A percentile compares a stretch with the other conserved stretches of the same genome.
Evolutionary conservation across 208 protist species (phyloP).

Genomic region (Balamuthia mandrillaris): DNA sequence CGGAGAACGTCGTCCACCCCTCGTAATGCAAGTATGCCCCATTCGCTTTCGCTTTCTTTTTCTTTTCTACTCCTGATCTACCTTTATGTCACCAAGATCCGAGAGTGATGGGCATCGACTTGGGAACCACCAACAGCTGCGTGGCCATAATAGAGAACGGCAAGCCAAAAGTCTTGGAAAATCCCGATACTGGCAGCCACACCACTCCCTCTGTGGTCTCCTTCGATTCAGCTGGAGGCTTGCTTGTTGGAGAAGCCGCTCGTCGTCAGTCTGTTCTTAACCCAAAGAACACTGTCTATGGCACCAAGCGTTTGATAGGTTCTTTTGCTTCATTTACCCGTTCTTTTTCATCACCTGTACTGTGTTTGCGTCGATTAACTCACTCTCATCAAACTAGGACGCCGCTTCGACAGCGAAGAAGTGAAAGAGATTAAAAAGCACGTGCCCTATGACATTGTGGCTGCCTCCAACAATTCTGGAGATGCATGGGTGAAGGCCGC

Average conservation of each 20-base stretch:
- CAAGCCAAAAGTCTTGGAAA: constrained; percentile 73
- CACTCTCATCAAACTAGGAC: not conserved
- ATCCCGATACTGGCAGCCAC: constrained; percentile 72
- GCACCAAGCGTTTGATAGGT: constrained; percentile 88
- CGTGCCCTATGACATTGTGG: constrained; percentile 94
- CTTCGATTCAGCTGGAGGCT: constrained; percentile 77
- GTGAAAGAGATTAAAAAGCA: constrained; percentile 71
- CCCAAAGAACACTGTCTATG: constrained; percentile 86
- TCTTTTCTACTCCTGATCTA: too few species aligned
- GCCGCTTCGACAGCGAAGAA: constrained; percentile 64
- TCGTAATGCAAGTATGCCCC: too few species aligned
- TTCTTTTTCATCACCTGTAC: not conserved
- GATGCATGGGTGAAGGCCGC: constrained; percentile 90
- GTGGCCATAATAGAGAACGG: constrained; percentile 77
- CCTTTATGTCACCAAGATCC: too few species aligned
- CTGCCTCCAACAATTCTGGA: constrained; percentile 73
- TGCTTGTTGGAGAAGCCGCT: constrained; percentile 80
- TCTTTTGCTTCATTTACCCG: not conserved
- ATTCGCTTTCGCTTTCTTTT: too few species aligned
- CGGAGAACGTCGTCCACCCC: too few species aligned
- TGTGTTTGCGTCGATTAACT: not conserved
- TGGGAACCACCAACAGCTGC: constrained; percentile 97
- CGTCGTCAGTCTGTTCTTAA: constrained; percentile 86
- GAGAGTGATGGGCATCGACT: constrained; percentile 89
- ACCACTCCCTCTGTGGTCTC: constrained; percentile 91